These are phyloP conservation scores for Trypanosoma grayi DNA, from an alignment of 208 protist species.

Conservation along the genomic window DNA sequence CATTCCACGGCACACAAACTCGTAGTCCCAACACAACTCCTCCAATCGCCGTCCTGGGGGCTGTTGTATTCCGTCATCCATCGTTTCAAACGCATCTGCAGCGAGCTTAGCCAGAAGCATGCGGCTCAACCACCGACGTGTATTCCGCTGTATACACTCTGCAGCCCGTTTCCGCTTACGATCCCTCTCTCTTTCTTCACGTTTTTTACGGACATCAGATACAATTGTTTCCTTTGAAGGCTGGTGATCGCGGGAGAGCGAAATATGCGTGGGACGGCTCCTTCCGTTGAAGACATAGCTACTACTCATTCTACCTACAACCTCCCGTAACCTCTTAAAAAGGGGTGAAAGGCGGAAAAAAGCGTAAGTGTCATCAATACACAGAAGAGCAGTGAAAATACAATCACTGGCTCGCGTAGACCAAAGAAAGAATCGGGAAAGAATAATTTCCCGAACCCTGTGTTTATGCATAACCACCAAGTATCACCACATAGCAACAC, in stretches of 20 bases:
- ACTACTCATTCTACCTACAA: conserved; percentile 12
- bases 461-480: too few relatives aligned
- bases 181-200: conserved; percentile 50
- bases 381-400: not conserved
- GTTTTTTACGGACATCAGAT: conserved; percentile 41
- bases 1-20: conserved; percentile 17
- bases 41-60: not conserved
- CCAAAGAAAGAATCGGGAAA: too few relatives aligned
- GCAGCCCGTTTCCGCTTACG: conserved; percentile 31
- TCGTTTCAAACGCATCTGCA: not conserved
- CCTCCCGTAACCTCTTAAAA: not conserved
- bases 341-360: conserved; percentile 15
- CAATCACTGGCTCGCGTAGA: too few relatives aligned
- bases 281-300: conserved; percentile 56
- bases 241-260: conserved; percentile 60
- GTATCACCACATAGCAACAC: too few relatives aligned
- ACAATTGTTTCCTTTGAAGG: conserved; percentile 47
- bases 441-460: too few relatives aligned
- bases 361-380: not conserved
- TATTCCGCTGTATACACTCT: conserved; percentile 39
- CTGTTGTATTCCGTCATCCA: not conserved
- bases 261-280: conserved; percentile 57
- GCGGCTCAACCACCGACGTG: conserved; percentile 37
- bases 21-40: conserved; percentile 17
- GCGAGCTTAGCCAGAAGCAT: conserved; percentile 25